These are phyloP conservation scores for Colletotrichum agaves DNA, from an alignment of 2,329 filamentous ascomycete genomes.

Conservation along the genomic window DNA sequence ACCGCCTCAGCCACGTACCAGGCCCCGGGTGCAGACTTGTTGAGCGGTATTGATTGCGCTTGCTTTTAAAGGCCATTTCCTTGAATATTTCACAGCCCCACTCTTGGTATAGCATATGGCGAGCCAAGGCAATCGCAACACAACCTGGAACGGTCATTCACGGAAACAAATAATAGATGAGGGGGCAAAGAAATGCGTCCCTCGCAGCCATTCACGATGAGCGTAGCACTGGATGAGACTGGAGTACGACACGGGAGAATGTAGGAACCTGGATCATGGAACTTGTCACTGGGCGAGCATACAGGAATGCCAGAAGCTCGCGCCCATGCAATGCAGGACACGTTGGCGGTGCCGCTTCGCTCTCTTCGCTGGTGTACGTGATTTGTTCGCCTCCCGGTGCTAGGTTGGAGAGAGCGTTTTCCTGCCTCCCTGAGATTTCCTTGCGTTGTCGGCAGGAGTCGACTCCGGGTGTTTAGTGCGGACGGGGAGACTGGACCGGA, in stretches of 20 bases:
- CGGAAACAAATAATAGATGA: no score
- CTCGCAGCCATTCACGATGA: neutral
- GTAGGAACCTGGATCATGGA: neutral
- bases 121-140: neutral
- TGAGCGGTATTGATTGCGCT: no score
- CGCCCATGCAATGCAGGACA: conserved; percentile 38
- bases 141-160: no score
- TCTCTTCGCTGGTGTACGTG: conserved; percentile 12
- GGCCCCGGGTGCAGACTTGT: no score
- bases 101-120: neutral
- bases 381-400: conserved; percentile 1
- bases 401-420: neutral
- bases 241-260: neutral
- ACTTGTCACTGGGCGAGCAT: neutral
- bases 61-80: no score
- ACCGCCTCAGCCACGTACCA: neutral
- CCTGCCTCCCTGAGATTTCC: neutral
- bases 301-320: conserved; percentile 13
- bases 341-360: conserved; percentile 26
- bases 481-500: neutral
- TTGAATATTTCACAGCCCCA: no score
- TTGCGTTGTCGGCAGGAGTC: neutral
- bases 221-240: neutral
- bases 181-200: no score
- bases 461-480: neutral